Evolutionary conservation across 352 stramenopile genomes (phyloP).

Genomic region (Ophiocytium majus): DNA sequence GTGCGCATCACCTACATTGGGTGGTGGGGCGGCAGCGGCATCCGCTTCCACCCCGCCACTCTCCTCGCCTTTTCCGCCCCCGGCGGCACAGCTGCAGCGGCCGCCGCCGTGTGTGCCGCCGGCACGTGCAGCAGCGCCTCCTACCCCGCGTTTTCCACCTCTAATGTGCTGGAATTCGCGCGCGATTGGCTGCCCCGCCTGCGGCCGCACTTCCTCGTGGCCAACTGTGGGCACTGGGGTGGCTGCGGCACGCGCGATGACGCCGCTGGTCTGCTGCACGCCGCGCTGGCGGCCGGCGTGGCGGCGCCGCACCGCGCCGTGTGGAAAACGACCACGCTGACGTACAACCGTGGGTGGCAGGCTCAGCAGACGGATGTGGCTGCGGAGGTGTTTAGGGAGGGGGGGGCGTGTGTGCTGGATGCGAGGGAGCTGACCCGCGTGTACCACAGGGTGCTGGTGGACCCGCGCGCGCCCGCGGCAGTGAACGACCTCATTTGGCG

Average conservation of each 20-base stretch:
- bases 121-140: no score
- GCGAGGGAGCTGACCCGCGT: background rate
- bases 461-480: no score
- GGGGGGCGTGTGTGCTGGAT: background rate
- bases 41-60: background rate
- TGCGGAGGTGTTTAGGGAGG: background rate
- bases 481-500: background rate
- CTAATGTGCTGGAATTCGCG: background rate
- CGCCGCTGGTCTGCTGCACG: background rate
- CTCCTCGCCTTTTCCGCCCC: no score
- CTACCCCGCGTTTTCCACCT: no score
- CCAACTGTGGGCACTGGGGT: background rate
- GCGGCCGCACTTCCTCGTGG: background rate
- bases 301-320: background rate
- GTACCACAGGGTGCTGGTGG: background rate
- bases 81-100: no score
- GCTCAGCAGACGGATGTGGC: background rate
- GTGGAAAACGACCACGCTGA: conserved; percentile 15
- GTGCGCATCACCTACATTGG: background rate
- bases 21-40: background rate
- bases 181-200: background rate
- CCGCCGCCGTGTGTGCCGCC: no score
- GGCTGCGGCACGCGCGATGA: background rate
- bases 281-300: background rate
- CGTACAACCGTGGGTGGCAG: background rate